Evolutionary conservation across 2,329 filamentous ascomycete species (phyloP), one percentile per base, ranked within the genome.

Genomic region (Cercospora citrullina): DNA sequence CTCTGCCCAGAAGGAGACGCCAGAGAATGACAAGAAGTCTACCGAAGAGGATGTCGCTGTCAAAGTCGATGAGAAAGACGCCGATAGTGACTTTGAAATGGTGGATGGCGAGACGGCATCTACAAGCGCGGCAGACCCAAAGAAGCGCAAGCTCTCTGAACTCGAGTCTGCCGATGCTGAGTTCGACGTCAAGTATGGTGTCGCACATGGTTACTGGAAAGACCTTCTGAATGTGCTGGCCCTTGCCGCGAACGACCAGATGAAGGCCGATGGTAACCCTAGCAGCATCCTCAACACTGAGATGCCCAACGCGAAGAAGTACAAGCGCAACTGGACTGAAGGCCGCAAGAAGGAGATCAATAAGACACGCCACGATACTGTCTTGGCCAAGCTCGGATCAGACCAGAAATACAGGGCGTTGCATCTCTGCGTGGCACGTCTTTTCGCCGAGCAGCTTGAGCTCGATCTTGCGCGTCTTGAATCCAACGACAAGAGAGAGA

Each of bases 131-230:
- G 23, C 39, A 48, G n/a, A 66, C 4, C 26, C 31, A n/a, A 64
- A 58, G 62, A 70, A 71, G 71, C n/a, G 64, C 31, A 72, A 71
- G 58, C 23, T 75, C 14, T 66, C 69, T 7, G 69, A 72, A 12
- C 63, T 66, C 36, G 59, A 33, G 16, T 53, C 60, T 21, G 55
- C 36, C 23, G 66, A 69, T 8, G 55, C 69, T 1, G 68, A 73
- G 31, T 74, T 73, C 30, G 73, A 75, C 60, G 74, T 80, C 57
- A 76, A 73, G 39, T 74, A 75, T 60, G 79, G 79, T 0, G 81
- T 86, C 2, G 79, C 87, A 4, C 87, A 89, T 62, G 86, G 87
- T 0, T 89, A 88, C 76, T 89, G 86, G 86, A 88, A 89, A 70
- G 86, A 89, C 72, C 77, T 88, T 3, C 77, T 88, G 2, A 89